Base-by-base conservation (phyloP, 805 yeast species). In the Hyphopichia homilentoma region DNA sequence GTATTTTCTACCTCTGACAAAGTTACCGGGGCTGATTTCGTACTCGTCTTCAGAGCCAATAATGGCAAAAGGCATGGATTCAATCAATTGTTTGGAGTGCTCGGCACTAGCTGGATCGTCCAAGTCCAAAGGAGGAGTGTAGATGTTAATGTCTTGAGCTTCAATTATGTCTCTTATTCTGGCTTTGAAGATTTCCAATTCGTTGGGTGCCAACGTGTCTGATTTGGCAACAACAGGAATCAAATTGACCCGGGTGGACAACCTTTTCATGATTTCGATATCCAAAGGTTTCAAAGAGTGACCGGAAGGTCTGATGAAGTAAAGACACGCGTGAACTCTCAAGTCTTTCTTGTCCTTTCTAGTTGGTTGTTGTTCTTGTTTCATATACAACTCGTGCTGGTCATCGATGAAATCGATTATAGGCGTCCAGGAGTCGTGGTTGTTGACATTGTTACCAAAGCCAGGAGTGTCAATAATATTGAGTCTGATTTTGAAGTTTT, bases 381-480 rank as follows among this genome's bases (percentile, higher is more conserved):
- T 84, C 90, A 88, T 83, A 56, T 64, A 87, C 16, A 83, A 73
- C 50, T 82, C 88, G 52, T 86, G 93, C 65, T 88, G 96, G 54
- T 86, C 94, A 58, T 88, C 96, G 41, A 89, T 78, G 58, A 86
- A 89, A 57, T 86, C 95, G 39, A 84, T 70, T 46, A 87, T 75
- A 23, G 96, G 87, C 38, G 80, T 81, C 94, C 95, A 87, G 27
- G 93, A 73, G 54, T 83, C 81, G 50, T 73, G 74, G 62, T 88
- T 89, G 65, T 88, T 83, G 43, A 87, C 83, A 56, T 82, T 84
- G 55, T 86, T 94, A 39, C 96, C 97, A 56, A 87, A 86, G 1
- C 96, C 96, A 6, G 96, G 96, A 2, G 96, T 86, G 59, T 88
- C 96, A 48, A 89, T 79, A 36, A 89, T 72, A 45, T 87, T 87